Conservation (phyloP, 75 land plant genomes). For the Ceratopteris richardii region DNA sequence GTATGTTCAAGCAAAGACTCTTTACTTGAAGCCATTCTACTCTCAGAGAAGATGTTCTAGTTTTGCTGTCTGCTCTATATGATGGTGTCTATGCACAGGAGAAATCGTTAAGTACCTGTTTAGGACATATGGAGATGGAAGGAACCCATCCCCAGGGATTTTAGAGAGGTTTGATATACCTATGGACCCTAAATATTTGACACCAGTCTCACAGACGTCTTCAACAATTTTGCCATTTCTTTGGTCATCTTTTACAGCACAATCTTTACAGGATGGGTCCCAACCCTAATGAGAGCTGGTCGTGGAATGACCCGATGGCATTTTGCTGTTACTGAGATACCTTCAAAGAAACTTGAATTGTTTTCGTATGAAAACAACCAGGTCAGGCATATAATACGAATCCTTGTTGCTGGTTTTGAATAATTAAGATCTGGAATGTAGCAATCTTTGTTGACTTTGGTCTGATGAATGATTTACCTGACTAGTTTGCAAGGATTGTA, state of each 20-base stretch:
- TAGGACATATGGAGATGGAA: slow-evolving; percentile 63
- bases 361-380: slow-evolving; percentile 88
- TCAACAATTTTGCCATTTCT: background rate
- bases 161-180: slow-evolving; percentile 53
- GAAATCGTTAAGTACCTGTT: slow-evolving; percentile 86
- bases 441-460: background rate
- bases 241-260: slow-evolving; percentile 41
- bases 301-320: slow-evolving; percentile 82
- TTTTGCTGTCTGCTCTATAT: too few relatives aligned
- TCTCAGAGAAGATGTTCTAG: too few relatives aligned
- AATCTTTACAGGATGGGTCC: slow-evolving; percentile 86
- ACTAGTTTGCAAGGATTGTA: slow-evolving; percentile 74
- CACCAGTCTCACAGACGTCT: background rate
- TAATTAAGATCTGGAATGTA: too few relatives aligned
- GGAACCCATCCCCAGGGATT: slow-evolving; percentile 57
- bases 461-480: slow-evolving; percentile 2
- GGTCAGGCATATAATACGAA: too few relatives aligned
- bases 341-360: slow-evolving; percentile 54
- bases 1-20: slow-evolving; percentile 46
- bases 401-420: too few relatives aligned
- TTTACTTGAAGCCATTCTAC: too few relatives aligned
- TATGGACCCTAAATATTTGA: background rate
- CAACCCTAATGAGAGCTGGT: slow-evolving; percentile 78
- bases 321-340: slow-evolving; percentile 42
- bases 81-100: slow-evolving; percentile 23